Evolutionary conservation across 805 yeast species (phyloP), one percentile per base, ranked within the genome.

Genomic region (Kuraishia piskuri): DNA sequence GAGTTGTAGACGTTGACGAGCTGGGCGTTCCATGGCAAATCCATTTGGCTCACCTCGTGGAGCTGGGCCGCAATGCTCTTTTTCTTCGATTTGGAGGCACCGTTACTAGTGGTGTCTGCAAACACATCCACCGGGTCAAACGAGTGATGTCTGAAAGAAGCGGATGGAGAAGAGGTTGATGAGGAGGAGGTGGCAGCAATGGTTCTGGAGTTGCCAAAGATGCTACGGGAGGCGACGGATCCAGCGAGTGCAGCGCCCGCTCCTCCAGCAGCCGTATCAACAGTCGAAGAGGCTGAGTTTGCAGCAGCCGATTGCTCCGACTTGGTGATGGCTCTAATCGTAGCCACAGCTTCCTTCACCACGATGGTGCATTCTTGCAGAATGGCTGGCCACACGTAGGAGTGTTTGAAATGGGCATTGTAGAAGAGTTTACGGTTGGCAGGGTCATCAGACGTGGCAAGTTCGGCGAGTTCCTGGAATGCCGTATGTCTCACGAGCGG

Each of bases 381-480:
- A 2, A 86, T 74, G 4, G 78, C 71, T 0, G 78, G 71, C 91
- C 91, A 86, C 7, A 74, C 62, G 56, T 69, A 73, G 1, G 75
- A 72, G 52, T 72, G 69, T 56, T 70, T 76, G 47, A 74, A 68
- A 52, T 73, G 72, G 22, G 77, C 75, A 56, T 74, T 74, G 63
- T 82, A 86, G 24, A 86, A 77, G 2, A 81, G 71, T 25, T 64
- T 58, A 63, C 91, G 74, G 52, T 78, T 69, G 50, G 77, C 74
- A 2, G 67, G 57, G 55, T 77, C 76, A 1, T 71, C 63, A 2
- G 80, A 68, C 1, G 82, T 77, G 7, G 90, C 71, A 49, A 86
- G 71, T 59, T 78, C 83, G 0, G 88, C 86, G 52, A 86, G 70
- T 62, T 87, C 94, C 67, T 87, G 92, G 68, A 81, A 86, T 2